Evolutionary conservation across 148 eudicot species (phyloP), one percentile per base, ranked within the genome.

Genomic region (Pouteria glomerata): DNA sequence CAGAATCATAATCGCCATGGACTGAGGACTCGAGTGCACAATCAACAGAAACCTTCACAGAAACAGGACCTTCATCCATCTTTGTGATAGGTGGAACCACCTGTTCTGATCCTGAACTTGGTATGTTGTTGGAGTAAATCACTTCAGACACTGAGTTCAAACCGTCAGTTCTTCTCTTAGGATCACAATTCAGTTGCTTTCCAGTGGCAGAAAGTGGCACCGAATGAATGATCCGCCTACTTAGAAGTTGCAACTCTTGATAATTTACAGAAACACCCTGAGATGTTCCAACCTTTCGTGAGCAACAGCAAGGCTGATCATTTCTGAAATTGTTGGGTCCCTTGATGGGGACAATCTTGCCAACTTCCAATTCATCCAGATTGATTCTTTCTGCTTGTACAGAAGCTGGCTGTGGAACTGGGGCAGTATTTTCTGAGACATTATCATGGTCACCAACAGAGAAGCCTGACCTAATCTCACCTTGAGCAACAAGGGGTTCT

Each of bases 241-340:
- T 76, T 48, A 74, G 69, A 64, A 78, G 82, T 58, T 74, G 82
- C 15, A 85, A 80, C n/a, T 85, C 90, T 66, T 79, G 86, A 73
- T 71, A 50, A 79, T 67, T 78, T 48, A 76, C 50, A 42, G 81
- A 58, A 77, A 74, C 68, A 68, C 74, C 76, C 76, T 69, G 81
- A 18, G 77, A 74, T 57, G 69, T 74, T 53, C 78, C 85, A 39
- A 84, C 91, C 72, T 88, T 81, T 26, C 77, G 37, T 12, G 90
- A 84, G 63, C 87, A 84, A 72, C 82, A 79, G 52, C 91, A 81
- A 14, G 79, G 83, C 70, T 78, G 85, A 68, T 47, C 74, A 72
- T 53, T 44, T 64, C 76, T 73, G 51, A 64, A 62, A 77, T 76
- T 39, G 31, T 6, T 53, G 29, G 80, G 63, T 34, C 69, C 71